These are phyloP conservation scores for Ballota nigra DNA, from an alignment of 257 asterid species.

Conservation along the genomic window DNA sequence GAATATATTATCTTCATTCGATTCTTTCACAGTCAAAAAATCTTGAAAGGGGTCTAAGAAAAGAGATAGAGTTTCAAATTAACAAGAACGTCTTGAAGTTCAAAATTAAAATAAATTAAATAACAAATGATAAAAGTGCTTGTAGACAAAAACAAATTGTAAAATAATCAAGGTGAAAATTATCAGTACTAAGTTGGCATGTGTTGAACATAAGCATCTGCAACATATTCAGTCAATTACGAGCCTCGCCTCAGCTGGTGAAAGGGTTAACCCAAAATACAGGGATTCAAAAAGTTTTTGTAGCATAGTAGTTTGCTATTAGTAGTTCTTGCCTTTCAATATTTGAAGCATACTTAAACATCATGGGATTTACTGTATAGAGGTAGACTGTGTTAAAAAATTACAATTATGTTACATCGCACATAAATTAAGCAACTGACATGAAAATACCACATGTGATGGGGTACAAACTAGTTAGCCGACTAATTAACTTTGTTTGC, in stretches of 20 bases:
- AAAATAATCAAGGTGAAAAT: neutral
- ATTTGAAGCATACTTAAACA: too few relatives aligned
- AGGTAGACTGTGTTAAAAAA: neutral
- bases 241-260: neutral
- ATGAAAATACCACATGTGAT: neutral
- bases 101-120: neutral
- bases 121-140: neutral
- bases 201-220: neutral
- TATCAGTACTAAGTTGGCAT: neutral
- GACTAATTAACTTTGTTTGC: neutral
- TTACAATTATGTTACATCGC: neutral
- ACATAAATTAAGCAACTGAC: neutral
- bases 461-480: neutral
- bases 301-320: neutral
- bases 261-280: neutral
- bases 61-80: neutral
- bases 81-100: neutral
- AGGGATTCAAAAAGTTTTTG: neutral
- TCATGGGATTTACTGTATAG: neutral
- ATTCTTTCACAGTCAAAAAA: neutral
- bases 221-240: neutral
- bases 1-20: neutral
- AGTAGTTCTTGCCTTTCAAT: neutral
- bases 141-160: neutral
- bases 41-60: neutral